These are phyloP conservation scores for Pholiota adiposa DNA, from an alignment of 1,284 basidiomycete genomes.

Conservation along the genomic window DNA sequence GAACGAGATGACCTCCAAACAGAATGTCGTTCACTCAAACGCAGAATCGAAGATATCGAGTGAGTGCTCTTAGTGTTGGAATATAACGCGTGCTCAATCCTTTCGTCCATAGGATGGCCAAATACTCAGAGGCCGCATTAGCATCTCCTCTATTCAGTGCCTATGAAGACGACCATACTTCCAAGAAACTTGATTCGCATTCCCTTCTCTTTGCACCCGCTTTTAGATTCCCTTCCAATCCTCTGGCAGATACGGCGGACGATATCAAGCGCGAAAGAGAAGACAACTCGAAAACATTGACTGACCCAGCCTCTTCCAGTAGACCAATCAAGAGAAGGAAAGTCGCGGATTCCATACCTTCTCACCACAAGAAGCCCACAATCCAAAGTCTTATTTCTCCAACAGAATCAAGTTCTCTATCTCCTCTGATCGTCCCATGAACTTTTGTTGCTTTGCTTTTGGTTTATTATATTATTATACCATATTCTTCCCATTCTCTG, in stretches of 20 bases:
- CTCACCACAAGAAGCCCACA: background rate
- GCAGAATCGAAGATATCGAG: constrained; percentile 28
- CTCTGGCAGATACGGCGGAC: background rate
- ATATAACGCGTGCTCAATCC: background rate
- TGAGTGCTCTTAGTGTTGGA: background rate
- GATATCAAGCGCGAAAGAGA: background rate
- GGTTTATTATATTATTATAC: background rate
- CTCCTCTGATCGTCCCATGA: background rate
- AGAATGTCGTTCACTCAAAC: constrained; percentile 27
- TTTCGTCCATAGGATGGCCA: constrained; percentile 1
- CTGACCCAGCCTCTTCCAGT: background rate
- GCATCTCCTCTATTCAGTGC: constrained; percentile 6
- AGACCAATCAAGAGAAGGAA: constrained; percentile 4
- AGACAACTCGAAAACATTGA: background rate
- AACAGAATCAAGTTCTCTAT: background rate
- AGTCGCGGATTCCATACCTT: background rate
- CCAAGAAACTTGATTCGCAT: constrained; percentile 12
- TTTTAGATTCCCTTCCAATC: constrained; percentile 5
- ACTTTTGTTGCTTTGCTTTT: background rate
- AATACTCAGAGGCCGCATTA: constrained; percentile 8
- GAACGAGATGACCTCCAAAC: constrained; percentile 44
- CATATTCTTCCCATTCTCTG: background rate
- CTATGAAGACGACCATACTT: background rate
- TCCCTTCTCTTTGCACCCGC: constrained; percentile 22
- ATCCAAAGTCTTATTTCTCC: background rate